A percentile compares a stretch with the other conserved stretches of the same genome.
phyloP scores from a whole-genome alignment of 768 basidiomycete genomes.

The Kwoniella dejecticola region DNA sequence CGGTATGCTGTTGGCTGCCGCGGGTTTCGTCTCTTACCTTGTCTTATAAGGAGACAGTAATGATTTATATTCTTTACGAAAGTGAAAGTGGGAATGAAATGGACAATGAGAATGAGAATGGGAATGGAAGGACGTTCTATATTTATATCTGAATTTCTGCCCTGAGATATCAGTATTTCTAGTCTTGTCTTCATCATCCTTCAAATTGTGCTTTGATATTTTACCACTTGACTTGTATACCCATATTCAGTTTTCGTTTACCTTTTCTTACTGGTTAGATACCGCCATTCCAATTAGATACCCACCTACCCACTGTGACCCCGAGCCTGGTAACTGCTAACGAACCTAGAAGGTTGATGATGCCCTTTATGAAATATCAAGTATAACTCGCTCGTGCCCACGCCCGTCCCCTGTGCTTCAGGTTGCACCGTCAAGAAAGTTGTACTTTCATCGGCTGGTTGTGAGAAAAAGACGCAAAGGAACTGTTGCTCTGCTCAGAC shows the following conservation, averaged over 20 bases:
- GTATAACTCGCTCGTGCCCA: conserved; percentile 11
- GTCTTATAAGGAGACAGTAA: conserved; percentile 17
- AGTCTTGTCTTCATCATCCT: not conserved
- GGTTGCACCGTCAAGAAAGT: too few species aligned
- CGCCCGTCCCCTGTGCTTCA: too few species aligned
- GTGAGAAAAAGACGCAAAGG: too few species aligned
- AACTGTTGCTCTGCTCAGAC: too few species aligned
- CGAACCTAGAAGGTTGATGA: conserved; percentile 1
- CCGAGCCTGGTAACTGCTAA: not conserved
- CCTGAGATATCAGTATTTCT: too few species aligned
- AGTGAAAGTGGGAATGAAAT: too few species aligned
- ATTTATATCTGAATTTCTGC: not conserved
- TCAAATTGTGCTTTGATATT: not conserved
- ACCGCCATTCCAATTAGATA: not conserved
- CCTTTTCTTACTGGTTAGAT: conserved; percentile 3
- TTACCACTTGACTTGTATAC: not conserved
- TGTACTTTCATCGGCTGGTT: too few species aligned
- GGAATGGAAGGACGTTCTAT: not conserved
- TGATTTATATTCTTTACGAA: too few species aligned
- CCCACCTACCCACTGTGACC: too few species aligned
- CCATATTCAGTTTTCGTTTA: conserved; percentile 8
- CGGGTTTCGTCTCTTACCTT: conserved; percentile 30
- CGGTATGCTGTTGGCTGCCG: conserved; percentile 20
- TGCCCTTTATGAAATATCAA: conserved; percentile 8
- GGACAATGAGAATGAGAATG: not conserved